These are phyloP conservation scores for Pelagophyceae sp. DNA, from an alignment of 352 stramenopile species.

Conservation along the genomic window DNA sequence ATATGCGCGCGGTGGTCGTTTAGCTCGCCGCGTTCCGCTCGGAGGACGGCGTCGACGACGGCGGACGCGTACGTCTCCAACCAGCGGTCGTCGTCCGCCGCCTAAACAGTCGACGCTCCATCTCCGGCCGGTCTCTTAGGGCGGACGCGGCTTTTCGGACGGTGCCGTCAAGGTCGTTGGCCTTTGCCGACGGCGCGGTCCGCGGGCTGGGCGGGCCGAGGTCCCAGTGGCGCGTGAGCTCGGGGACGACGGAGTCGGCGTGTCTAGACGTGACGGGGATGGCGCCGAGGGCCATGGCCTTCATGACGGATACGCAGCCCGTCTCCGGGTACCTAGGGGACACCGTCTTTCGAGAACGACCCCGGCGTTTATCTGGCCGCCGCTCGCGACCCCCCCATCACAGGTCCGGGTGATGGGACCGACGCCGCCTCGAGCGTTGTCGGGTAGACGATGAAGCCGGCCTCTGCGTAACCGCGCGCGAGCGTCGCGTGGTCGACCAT, in stretches of 20 bases:
- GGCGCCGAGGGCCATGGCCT: conserved; percentile 71
- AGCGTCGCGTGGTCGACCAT: conserved; percentile 67
- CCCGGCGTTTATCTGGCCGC: no score
- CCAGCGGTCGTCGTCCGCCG: background rate
- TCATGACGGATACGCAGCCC: conserved; percentile 81
- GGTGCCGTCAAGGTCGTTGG: background rate
- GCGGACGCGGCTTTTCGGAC: no score
- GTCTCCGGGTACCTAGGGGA: conserved; percentile 76
- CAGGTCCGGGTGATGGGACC: background rate
- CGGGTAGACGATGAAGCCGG: conserved; percentile 77
- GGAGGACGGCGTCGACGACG: background rate
- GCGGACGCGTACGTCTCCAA: background rate
- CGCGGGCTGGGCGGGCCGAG: conserved; percentile 46
- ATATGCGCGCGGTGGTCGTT: background rate
- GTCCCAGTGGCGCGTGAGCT: conserved; percentile 59
- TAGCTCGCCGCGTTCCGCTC: background rate
- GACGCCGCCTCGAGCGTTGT: no score
- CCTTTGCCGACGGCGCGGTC: background rate
- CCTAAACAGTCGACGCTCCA: no score
- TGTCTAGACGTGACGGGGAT: conserved; percentile 75
- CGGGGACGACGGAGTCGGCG: conserved; percentile 49
- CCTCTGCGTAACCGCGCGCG: conserved; percentile 48
- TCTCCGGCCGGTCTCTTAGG: no score
- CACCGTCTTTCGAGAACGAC: no score
- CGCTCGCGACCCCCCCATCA: background rate